Evolutionary conservation across 495 filamentous ascomycete species (phyloP), one percentile per base, ranked within the genome.

Genomic region (Penicillium coprophilum): DNA sequence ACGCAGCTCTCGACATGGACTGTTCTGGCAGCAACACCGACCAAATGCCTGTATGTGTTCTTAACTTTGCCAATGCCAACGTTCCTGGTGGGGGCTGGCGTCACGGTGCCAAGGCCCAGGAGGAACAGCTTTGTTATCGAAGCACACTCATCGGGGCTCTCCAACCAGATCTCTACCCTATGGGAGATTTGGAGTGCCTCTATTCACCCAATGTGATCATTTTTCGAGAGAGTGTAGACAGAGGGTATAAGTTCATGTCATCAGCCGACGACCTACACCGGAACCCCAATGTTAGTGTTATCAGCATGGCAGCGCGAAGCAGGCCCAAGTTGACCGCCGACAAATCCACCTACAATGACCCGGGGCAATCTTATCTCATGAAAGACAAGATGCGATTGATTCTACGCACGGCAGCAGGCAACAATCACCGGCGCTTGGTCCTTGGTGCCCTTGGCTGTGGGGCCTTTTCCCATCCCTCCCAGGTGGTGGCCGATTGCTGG

Each of bases 381-480:
- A 71, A 79, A 55, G 66, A 70, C 13, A 89, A 87, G 64, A 86
- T 89, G 69, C 70, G 84, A 24, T 47, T 81, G 39, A 72, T 77
- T 23, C 71, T 88, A 23, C 76, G 84, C 3, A 69, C 86, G 19
- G 79, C 82, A 17, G 84, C 72, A 9, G 52, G 59, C 4, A 73
- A 78, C 21, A 74, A 71, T 10, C 83, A 86, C 61, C 69, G 75
- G 13, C 71, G 73, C 63, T 59, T 89, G 12, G 79, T 88, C 12
- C 74, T 89, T 2, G 86, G 87, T 0, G 86, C 86, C 0, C 71
- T 88, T 68, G 87, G 87, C 2, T 89, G 87, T 55, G 86, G 85
- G 1, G 82, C 76, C 3, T 88, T 86, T 67, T 59, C 52, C 6
- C 86, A 88, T 59, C 87, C 87, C 9, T 72, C 76, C 1, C 67